These are phyloP conservation scores for Monotropa hypopitys DNA, from an alignment of 179 eudicot genomes.

Conservation along the genomic window DNA sequence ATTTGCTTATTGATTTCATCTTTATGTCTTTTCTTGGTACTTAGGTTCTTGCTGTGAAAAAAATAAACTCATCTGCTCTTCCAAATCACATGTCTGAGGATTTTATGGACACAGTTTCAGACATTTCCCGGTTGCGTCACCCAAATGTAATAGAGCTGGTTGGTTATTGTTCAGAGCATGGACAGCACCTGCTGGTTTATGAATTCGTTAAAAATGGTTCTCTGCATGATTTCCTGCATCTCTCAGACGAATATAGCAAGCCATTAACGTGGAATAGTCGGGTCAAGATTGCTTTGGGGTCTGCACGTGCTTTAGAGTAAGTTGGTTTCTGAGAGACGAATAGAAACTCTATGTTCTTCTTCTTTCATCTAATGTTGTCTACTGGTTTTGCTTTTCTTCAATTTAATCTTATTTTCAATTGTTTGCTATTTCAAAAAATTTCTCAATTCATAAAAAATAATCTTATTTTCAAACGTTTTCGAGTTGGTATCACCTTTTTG, in stretches of 20 bases:
- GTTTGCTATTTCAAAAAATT: too few species aligned
- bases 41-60: slow-evolving; percentile 91
- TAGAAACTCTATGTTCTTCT: neutral
- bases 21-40: neutral
- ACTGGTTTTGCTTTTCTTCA: neutral
- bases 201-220: slow-evolving; percentile 79
- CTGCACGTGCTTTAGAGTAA: slow-evolving; percentile 98
- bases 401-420: neutral
- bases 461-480: neutral
- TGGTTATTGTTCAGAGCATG: slow-evolving; percentile 93
- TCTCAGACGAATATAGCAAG: slow-evolving; percentile 70
- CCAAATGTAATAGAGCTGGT: slow-evolving; percentile 76
- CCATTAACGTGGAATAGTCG: slow-evolving; percentile 90
- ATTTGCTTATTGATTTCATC: slow-evolving; percentile 1
- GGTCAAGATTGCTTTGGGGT: slow-evolving; percentile 91
- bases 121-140: slow-evolving; percentile 61
- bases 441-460: too few species aligned
- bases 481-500: neutral
- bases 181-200: slow-evolving; percentile 73
- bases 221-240: slow-evolving; percentile 69
- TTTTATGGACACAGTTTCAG: slow-evolving; percentile 62
- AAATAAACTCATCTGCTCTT: slow-evolving; percentile 60
- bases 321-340: slow-evolving; percentile 12
- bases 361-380: neutral
- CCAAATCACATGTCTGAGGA: slow-evolving; percentile 43